Base-by-base conservation (phyloP, 768 basidiomycete species). In the Hygrocybe punicea region DNA sequence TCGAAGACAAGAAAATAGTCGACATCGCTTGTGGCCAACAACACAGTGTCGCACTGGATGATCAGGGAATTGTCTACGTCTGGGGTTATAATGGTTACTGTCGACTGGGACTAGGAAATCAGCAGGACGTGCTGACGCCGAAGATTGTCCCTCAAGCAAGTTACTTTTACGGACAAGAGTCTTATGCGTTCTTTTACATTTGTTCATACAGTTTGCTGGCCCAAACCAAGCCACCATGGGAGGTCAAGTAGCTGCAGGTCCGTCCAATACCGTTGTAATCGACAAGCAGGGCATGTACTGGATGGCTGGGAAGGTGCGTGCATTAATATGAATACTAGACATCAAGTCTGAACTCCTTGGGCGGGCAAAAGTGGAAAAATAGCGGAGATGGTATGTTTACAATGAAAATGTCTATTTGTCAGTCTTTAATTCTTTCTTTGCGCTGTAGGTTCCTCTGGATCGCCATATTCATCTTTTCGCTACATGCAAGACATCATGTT, bases 41-140 rank as follows among this genome's bases (percentile, higher is more conserved):
- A 65, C 96, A 98, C 67, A 85, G 81, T 61, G 73, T 95, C 50
- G 92, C 93, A 0, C 69, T 97, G 3, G 92, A 91, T 69, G 74
- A 80, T 5, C 81, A 86, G 33, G 92, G 93, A 89, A 85, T 60
- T 51, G 80, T 70, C 45, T 90, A 89, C 63, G 86, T 88, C 6
- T 94, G 91, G 89, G 92, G 91, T 5, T 92, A 87, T 66, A 91
- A 91, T 57, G 91, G 91, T 8, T 96, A 97, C 68, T 94, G 93
- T 61, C 85, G 96, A 16, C 80, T 95, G 34, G 96, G 95, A 17
- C 78, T 94, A 17, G 91, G 91, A 6, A 87, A 89, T 63, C 93
- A 94, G 68, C 83, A 86, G 25, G 93, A 94, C 60, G 80, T 78
- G 1, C 75, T 98, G 39, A 78, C 83, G 34, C 96, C 96, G 0